Conservation (phyloP, 2,329 filamentous ascomycete genomes). For the Fusarium algeriense region DNA sequence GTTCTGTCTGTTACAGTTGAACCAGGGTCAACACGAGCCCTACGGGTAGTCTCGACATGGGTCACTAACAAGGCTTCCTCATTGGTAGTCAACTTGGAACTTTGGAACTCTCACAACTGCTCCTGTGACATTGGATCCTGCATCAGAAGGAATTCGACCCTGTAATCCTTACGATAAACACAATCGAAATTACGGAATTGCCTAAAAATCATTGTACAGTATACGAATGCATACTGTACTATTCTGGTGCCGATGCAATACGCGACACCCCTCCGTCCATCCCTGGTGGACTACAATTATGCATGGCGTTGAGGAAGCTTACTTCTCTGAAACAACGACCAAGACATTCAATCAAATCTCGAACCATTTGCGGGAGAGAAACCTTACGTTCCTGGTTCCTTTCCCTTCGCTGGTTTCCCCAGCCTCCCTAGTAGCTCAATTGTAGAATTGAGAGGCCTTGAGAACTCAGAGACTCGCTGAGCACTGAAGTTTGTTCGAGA, state of each 20-base stretch:
- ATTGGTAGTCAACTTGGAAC: conserved; percentile 15
- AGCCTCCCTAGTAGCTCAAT: not conserved
- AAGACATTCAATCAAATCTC: conserved; percentile 3
- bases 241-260: not conserved
- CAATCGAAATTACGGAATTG: not conserved
- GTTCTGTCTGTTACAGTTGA: not conserved
- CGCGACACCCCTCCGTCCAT: not conserved
- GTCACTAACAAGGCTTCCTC: not conserved
- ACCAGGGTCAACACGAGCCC: conserved; percentile 19
- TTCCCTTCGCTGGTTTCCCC: not conserved
- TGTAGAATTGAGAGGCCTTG: not conserved
- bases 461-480: not conserved
- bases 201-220: not conserved
- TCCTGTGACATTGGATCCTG: conserved; percentile 1
- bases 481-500: conserved; percentile 7
- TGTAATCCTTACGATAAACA: not conserved
- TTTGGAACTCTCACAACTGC: not conserved
- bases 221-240: not conserved
- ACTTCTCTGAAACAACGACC: conserved; percentile 16
- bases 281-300: not conserved
- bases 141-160: not conserved
- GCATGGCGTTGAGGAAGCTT: conserved; percentile 1
- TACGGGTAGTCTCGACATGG: not conserved
- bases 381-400: conserved; percentile 5
- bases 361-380: conserved; percentile 3